A percentile compares a stretch with the other conserved stretches of the same genome.
These are phyloP conservation scores for Metarhizium robertsii DNA, from an alignment of 2,329 filamentous ascomycete genomes.

Conservation along the genomic window DNA sequence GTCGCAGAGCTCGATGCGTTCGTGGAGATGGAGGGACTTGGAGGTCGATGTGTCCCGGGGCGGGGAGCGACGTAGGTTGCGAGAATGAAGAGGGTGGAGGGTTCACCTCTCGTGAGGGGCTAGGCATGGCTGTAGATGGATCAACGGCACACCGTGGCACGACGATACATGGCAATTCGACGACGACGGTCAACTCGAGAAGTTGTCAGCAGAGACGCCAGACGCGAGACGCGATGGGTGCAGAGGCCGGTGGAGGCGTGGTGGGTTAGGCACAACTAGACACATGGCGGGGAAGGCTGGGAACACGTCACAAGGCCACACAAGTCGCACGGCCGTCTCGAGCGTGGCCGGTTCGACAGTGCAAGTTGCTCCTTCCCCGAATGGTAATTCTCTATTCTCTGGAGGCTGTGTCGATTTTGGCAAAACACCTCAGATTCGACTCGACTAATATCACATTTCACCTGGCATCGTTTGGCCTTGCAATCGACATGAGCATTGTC, in stretches of 20 bases:
- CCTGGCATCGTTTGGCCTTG: no score
- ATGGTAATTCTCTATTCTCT: no score
- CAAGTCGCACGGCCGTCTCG: no score
- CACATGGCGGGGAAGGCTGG: not conserved
- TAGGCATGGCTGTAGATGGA: slow-evolving; percentile 7
- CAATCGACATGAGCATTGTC: no score
- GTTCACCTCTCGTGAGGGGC: slow-evolving; percentile 6
- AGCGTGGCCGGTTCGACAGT: no score
- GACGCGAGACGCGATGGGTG: not conserved
- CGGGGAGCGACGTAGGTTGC: not conserved
- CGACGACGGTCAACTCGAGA: not conserved
- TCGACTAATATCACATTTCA: no score
- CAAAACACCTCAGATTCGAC: no score
- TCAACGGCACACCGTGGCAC: not conserved
- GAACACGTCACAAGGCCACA: not conserved
- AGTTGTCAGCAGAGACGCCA: not conserved
- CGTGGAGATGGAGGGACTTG: slow-evolving; percentile 52
- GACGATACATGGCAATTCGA: not conserved
- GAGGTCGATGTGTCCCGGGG: slow-evolving; percentile 29
- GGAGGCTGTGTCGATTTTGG: no score
- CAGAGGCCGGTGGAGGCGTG: not conserved
- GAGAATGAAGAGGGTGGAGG: not conserved
- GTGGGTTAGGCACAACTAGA: not conserved
- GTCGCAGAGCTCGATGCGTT: slow-evolving; percentile 58
- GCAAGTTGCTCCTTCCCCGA: no score